Conservation (phyloP, 2,329 filamentous ascomycete species). For the Venturia pyrina region DNA sequence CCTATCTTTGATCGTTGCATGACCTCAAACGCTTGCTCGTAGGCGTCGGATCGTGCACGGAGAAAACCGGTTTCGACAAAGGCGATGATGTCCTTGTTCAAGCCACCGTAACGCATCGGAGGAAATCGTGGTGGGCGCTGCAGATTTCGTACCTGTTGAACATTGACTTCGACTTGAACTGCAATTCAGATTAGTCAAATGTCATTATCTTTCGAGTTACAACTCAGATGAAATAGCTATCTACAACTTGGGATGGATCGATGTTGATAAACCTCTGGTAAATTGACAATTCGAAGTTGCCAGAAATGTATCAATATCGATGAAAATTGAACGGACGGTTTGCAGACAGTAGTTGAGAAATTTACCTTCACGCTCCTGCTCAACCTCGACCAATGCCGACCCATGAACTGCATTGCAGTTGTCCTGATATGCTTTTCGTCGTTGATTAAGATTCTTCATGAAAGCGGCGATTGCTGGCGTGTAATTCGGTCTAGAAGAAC, state of each 20-base stretch:
- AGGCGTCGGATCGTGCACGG: slow-evolving; percentile 26
- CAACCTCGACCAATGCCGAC: slow-evolving; percentile 44
- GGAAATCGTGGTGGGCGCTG: slow-evolving; percentile 36
- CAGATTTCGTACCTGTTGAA: slow-evolving; percentile 47
- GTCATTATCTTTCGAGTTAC: no score
- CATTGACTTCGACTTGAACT: slow-evolving; percentile 40
- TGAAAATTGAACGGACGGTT: no score
- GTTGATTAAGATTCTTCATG: slow-evolving; percentile 26
- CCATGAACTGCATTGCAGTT: slow-evolving; percentile 34
- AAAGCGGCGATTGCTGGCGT: slow-evolving; percentile 23
- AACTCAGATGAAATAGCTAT: no score
- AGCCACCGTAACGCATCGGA: slow-evolving; percentile 33
- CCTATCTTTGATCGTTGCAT: slow-evolving; percentile 32
- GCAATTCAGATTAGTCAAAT: no score
- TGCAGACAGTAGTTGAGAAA: no score
- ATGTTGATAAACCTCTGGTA: no score
- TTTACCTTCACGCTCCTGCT: slow-evolving; percentile 35
- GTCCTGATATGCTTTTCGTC: slow-evolving; percentile 31
- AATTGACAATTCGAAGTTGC: no score
- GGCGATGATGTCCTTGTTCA: slow-evolving; percentile 37
- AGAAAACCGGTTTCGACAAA: slow-evolving; percentile 40
- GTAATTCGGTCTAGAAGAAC: background rate
- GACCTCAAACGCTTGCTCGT: slow-evolving; percentile 33
- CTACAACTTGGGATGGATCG: no score
- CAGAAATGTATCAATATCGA: no score